Evolutionary conservation across 2,329 filamentous ascomycete genomes (phyloP), one percentile per base, ranked within the genome.

Genomic region (Diatrype stigma): DNA sequence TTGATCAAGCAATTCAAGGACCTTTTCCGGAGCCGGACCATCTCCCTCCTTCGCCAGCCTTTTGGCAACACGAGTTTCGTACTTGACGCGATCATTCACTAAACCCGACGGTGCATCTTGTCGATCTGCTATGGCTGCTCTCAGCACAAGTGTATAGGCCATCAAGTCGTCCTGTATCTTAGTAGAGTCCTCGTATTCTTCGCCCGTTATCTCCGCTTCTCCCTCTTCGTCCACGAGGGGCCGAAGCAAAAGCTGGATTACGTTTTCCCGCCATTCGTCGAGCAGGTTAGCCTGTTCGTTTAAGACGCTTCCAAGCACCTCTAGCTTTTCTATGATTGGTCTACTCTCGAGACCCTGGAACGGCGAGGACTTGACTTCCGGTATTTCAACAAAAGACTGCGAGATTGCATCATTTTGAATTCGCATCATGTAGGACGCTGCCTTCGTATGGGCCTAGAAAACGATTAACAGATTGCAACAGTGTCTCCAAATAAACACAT

Each of bases 181-280:
- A 0, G 91, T 90, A 0, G 93, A 96, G 30, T 89, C 82, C 58
- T 90, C 88, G 56, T 96, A 94, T 66, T 97, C 94, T 52, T 96
- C 87, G 22, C 94, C 94, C 11, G 90, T 93, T 2, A 84, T 80
- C 51, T 96, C 90, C 10, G 79, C 70, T 16, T 74, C 74, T 1
- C 84, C 83, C 38, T 96, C 90, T 62, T 94, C 85, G 59, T 97
- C 94, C 17, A 97, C 83, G 2, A 97, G 76, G 0, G 89, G 84
- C 53, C 84, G 79, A 11, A 88, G 71, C 10, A 96, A 76, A 19
- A 93, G 79, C 49, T 87, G 79, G 17, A 90, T 78, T 52, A 92
- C 84, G 40, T 83, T 76, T 51, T 86, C 79, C 40, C 91, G 83
- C 89, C 89, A 95, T 45, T 85, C 78, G 45, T 88, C 80, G 45